Evolutionary conservation across 2,329 filamentous ascomycete species (phyloP).

Genomic region (Botryosphaeria dothidea): DNA sequence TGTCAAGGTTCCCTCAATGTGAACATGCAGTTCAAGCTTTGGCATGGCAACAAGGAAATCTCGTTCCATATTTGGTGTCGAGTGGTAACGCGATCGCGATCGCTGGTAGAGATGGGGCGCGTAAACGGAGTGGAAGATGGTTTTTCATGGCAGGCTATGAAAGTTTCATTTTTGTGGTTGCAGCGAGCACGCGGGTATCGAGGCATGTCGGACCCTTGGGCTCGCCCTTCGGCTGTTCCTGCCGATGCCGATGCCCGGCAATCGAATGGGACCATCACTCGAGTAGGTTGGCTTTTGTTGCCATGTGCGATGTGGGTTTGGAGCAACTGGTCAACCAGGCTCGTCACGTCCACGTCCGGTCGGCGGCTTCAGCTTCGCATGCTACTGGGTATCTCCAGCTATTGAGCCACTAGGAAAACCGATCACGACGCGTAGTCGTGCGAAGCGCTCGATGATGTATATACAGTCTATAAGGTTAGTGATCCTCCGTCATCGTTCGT

Average conservation of each 20-base stretch:
- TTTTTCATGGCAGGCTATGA: background rate
- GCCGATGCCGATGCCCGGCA: background rate
- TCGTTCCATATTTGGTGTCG: background rate
- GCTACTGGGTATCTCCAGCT: too few species aligned
- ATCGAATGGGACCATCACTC: too few species aligned
- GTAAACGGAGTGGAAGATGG: background rate
- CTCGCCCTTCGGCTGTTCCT: background rate
- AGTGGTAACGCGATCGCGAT: background rate
- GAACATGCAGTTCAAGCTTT: slow-evolving; percentile 50
- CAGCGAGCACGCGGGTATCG: background rate
- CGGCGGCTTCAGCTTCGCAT: too few species aligned
- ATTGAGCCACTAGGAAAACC: too few species aligned
- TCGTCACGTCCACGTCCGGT: too few species aligned
- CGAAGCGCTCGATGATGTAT: too few species aligned
- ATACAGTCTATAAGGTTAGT: background rate
- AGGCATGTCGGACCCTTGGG: background rate
- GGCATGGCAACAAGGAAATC: slow-evolving; percentile 31
- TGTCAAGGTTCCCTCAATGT: slow-evolving; percentile 50
- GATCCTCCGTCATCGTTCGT: background rate
- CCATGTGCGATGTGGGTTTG: too few species aligned
- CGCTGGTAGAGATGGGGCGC: background rate
- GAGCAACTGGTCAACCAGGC: too few species aligned
- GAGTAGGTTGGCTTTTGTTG: too few species aligned
- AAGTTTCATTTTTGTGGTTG: background rate
- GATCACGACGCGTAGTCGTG: too few species aligned